Conservation (phyloP, 192 early-diverging fungal species). For the Backusella luteola region DNA sequence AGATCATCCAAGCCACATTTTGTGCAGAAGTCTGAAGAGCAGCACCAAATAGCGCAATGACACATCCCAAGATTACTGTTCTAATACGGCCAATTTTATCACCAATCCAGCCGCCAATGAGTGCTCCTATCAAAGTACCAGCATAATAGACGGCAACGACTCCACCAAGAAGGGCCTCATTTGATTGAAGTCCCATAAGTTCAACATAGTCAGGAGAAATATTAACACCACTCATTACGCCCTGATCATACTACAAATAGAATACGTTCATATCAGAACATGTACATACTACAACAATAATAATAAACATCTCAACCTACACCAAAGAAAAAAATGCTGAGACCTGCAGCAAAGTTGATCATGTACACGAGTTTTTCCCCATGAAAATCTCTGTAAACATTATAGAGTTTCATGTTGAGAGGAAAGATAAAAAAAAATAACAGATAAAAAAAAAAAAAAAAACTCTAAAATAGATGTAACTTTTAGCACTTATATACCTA, state of each 20-base stretch:
- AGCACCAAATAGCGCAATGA: conserved; percentile 24
- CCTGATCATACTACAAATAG: conserved; percentile 30
- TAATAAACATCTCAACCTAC: not conserved
- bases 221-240: conserved; percentile 31
- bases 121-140: conserved; percentile 29
- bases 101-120: conserved; percentile 34
- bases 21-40: conserved; percentile 29
- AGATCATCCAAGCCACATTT: conserved; percentile 33
- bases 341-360: conserved; percentile 28
- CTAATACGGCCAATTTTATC: conserved; percentile 32
- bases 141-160: conserved; percentile 30
- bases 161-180: conserved; percentile 27
- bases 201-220: conserved; percentile 21
- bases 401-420: not conserved
- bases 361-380: conserved; percentile 11
- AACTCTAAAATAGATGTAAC: not conserved
- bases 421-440: not conserved
- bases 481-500: not conserved
- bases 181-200: not conserved
- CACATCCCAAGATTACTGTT: conserved; percentile 19
- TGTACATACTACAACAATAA: too few species aligned
- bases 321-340: conserved; percentile 37
- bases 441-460: not conserved
- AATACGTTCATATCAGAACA: not conserved
- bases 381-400: not conserved